phyloP scores from a whole-genome alignment of 106 monocot species.

The Apostasia shenzhenica region DNA sequence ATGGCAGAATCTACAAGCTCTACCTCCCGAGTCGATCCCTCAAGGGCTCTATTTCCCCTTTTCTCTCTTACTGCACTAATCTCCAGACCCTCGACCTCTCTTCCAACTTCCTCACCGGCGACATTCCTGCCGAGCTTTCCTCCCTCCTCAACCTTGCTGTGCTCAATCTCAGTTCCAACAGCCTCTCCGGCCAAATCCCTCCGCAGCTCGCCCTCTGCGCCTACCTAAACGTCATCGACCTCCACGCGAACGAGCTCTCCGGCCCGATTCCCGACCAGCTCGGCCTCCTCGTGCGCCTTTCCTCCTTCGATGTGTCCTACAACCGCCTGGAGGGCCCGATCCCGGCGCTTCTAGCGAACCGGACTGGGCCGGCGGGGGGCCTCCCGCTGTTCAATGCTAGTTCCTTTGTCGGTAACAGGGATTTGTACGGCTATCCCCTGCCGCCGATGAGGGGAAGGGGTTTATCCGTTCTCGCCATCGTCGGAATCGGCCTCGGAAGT shows the following conservation, averaged over 20 bases:
- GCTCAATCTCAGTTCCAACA: constrained; percentile 64
- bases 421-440: constrained; percentile 53
- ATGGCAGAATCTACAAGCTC: constrained; percentile 72
- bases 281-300: constrained; percentile 45
- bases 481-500: constrained; percentile 63
- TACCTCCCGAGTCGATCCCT: constrained; percentile 39
- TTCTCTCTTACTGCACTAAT: constrained; percentile 58
- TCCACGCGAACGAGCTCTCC: constrained; percentile 50
- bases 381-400: constrained; percentile 48
- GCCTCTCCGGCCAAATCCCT: constrained; percentile 58
- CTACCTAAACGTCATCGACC: constrained; percentile 80
- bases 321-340: constrained; percentile 43
- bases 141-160: constrained; percentile 66
- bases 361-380: constrained; percentile 4
- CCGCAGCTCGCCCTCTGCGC: constrained; percentile 56
- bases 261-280: constrained; percentile 53
- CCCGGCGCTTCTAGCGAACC: constrained; percentile 40
- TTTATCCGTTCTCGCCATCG: constrained; percentile 48
- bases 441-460: constrained; percentile 24
- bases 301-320: constrained; percentile 54
- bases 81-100: constrained; percentile 76
- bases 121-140: constrained; percentile 39
- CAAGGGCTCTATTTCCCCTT: constrained; percentile 32
- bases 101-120: constrained; percentile 43
- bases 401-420: constrained; percentile 56